Percentiles rank a stretch among this genome's conserved stretches.
phyloP scores from a whole-genome alignment of 352 stramenopile species.

The Globisporangium yorkense region DNA sequence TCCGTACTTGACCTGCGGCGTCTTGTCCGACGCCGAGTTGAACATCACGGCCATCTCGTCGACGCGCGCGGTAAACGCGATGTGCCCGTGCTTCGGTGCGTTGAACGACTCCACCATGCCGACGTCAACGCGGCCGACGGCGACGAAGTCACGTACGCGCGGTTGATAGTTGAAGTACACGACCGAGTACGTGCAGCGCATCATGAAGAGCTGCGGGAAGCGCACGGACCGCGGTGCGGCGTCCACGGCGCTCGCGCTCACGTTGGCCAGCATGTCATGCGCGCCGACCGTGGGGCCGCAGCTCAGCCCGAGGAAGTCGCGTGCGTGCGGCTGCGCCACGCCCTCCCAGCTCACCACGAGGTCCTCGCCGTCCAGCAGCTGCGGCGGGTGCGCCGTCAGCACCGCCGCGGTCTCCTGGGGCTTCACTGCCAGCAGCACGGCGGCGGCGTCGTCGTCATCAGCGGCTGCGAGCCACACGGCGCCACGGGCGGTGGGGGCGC shows the following conservation, averaged over 20 bases:
- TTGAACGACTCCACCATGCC: slow-evolving; percentile 44
- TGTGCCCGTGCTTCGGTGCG: slow-evolving; percentile 58
- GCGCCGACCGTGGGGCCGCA: slow-evolving; percentile 48
- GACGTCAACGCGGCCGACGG: slow-evolving; percentile 24
- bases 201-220: slow-evolving; percentile 27
- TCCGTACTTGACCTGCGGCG: slow-evolving; percentile 38
- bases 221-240: background rate
- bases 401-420: background rate
- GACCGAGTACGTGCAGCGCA: slow-evolving; percentile 57
- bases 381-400: slow-evolving; percentile 11
- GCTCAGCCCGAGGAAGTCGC: slow-evolving; percentile 65
- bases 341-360: slow-evolving; percentile 64
- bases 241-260: background rate
- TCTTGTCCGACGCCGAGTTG: slow-evolving; percentile 46
- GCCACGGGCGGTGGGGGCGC: background rate
- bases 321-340: slow-evolving; percentile 34
- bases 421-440: background rate
- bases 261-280: slow-evolving; percentile 52
- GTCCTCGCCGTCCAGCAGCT: slow-evolving; percentile 60
- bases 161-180: slow-evolving; percentile 46
- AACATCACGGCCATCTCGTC: slow-evolving; percentile 61
- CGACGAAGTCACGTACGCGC: slow-evolving; percentile 12
- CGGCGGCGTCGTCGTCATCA: background rate
- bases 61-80: slow-evolving; percentile 43
- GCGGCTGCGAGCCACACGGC: background rate